Evolutionary conservation across 352 stramenopile species (phyloP).

Genomic region (Globisporangium alternatum): DNA sequence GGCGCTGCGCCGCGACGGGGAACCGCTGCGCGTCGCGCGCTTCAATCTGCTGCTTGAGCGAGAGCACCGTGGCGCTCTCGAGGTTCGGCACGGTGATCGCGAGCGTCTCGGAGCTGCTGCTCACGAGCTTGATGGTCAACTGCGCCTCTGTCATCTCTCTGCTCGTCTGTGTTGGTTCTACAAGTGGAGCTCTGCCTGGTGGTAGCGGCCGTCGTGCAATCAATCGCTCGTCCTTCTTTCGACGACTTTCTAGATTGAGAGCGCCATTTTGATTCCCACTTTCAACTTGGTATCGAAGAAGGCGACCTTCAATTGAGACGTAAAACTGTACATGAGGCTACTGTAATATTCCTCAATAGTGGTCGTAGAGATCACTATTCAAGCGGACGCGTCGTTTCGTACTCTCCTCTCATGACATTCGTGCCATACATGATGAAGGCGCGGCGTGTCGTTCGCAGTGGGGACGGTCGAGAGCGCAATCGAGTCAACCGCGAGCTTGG

Average conservation of each 20-base stretch:
- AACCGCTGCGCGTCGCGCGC: conserved; percentile 53
- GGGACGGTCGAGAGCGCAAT: background rate
- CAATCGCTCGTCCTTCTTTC: conserved; percentile 2
- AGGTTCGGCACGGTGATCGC: conserved; percentile 39
- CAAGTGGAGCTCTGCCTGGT: background rate
- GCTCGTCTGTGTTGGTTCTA: background rate
- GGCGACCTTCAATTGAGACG: too few relatives aligned
- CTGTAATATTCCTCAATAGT: too few relatives aligned
- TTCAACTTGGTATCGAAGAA: background rate
- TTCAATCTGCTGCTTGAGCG: conserved; percentile 68
- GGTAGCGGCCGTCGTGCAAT: background rate
- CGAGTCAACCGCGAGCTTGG: background rate
- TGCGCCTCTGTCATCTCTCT: conserved; percentile 23
- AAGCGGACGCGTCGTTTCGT: background rate
- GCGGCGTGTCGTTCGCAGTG: background rate
- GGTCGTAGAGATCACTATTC: background rate
- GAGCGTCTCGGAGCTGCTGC: conserved; percentile 55
- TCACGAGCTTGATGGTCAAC: conserved; percentile 72
- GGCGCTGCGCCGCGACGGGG: conserved; percentile 61
- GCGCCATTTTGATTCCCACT: background rate
- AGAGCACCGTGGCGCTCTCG: conserved; percentile 43
- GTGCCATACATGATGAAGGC: background rate
- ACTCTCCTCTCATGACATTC: background rate
- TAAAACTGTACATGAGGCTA: too few relatives aligned
- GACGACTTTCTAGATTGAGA: conserved; percentile 8